Conservation (phyloP, 2,329 filamentous ascomycete species). For the Acrocalymma vagum region DNA sequence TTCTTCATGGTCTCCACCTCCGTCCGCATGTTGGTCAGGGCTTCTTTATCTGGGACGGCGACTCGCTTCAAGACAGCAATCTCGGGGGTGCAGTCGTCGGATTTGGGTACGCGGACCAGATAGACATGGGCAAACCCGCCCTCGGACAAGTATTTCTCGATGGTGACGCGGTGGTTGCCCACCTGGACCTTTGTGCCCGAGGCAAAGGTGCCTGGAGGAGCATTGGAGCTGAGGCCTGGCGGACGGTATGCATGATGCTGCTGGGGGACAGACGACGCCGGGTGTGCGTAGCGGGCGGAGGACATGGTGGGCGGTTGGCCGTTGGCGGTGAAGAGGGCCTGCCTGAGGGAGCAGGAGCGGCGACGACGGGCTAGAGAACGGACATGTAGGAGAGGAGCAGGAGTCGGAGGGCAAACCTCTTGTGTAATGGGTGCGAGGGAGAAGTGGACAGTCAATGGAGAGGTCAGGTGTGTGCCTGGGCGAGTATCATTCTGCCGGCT, state of each 20-base stretch:
- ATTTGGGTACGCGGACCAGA: slow-evolving; percentile 81
- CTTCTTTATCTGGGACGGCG: slow-evolving; percentile 94
- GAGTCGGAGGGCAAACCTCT: slow-evolving; percentile 14
- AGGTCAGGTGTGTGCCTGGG: slow-evolving; percentile 18
- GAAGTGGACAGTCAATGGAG: slow-evolving; percentile 15
- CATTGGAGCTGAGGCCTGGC: slow-evolving; percentile 43
- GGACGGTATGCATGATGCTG: slow-evolving; percentile 45
- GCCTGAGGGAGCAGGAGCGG: slow-evolving; percentile 43
- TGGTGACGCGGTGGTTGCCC: slow-evolving; percentile 88
- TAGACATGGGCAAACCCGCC: slow-evolving; percentile 99
- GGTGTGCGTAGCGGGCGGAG: slow-evolving; percentile 47
- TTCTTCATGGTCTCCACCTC: slow-evolving; percentile 99
- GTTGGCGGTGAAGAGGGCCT: slow-evolving; percentile 41
- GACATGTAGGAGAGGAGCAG: slow-evolving; percentile 37
- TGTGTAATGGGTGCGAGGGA: slow-evolving; percentile 14
- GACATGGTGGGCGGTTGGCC: slow-evolving; percentile 49
- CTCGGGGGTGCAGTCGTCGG: slow-evolving; percentile 79
- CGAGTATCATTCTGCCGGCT: slow-evolving; percentile 20
- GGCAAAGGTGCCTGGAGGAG: slow-evolving; percentile 78
- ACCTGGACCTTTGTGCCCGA: slow-evolving; percentile 97
- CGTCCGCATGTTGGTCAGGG: slow-evolving; percentile 93
- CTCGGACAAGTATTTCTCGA: slow-evolving; percentile 97
- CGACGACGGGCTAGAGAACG: slow-evolving; percentile 35
- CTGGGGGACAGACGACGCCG: slow-evolving; percentile 43
- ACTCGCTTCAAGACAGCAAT: slow-evolving; percentile 91